Percentiles rank a stretch among this genome's conserved stretches.
Conservation (phyloP, 306 rosid species). For the Prinsepia uniflora region DNA sequence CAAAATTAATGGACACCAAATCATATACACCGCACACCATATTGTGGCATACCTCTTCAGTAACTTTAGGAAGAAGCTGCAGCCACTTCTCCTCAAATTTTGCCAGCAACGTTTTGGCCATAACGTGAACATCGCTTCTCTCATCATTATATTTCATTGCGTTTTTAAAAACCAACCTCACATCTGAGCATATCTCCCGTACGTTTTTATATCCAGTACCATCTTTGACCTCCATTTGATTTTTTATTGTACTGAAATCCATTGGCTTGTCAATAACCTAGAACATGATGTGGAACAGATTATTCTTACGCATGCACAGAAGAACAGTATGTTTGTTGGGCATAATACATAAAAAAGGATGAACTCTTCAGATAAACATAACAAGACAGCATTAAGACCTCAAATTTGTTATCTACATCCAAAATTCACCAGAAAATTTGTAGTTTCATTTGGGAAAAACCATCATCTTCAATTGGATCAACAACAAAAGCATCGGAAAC, state of each 20-base stretch:
- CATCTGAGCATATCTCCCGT: conserved; percentile 71
- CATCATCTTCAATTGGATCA: neutral
- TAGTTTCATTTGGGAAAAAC: neutral
- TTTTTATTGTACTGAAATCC: conserved; percentile 86
- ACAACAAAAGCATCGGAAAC: neutral
- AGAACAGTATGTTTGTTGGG: neutral
- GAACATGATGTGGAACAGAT: conserved; percentile 24
- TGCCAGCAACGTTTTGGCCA: conserved; percentile 84
- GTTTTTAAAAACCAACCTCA: conserved; percentile 77
- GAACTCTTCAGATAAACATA: neutral
- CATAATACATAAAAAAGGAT: neutral
- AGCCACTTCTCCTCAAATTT: conserved; percentile 94
- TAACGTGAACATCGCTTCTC: conserved; percentile 78
- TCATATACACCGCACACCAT: conserved; percentile 3
- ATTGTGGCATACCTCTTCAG: conserved; percentile 60
- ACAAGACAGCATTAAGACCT: neutral
- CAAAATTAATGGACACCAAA: conserved; percentile 14
- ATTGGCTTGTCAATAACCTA: conserved; percentile 96
- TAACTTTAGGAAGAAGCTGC: conserved; percentile 76
- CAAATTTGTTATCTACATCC: neutral
- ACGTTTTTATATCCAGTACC: conserved; percentile 85
- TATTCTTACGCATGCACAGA: conserved; percentile 20
- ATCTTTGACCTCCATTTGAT: conserved; percentile 86
- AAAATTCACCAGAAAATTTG: neutral
- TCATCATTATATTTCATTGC: conserved; percentile 89